Base-by-base conservation (phyloP, 192 early-diverging fungal species). In the Backusella tarrabulga region DNA sequence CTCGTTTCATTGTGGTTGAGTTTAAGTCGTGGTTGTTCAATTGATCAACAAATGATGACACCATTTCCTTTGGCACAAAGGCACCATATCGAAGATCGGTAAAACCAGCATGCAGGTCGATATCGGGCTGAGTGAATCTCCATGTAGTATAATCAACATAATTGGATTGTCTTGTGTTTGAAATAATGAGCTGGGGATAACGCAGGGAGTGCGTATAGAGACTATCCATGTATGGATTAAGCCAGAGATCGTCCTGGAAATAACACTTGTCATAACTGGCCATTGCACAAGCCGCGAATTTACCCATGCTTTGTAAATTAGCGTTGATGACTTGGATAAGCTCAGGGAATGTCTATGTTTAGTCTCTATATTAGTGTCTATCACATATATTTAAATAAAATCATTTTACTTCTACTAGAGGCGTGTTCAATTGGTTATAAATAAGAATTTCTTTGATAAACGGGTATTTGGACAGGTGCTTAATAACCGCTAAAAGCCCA, bases 211-310 rank as follows among this genome's bases (percentile, higher is more conserved):
- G 86, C 29, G 85, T 87, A 75, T 89, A 89, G 26, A 88, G 76
- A 54, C 77, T 81, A 74, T 89, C 88, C 84, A 89, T 80, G 32
- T 87, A 85, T 11, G 84, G 73, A 70, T 89, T 89, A 32, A 89
- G 76, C 84, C 85, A 87, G 67, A 87, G 83, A 68, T 89, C 87
- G 67, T 89, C 88, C 72, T 89, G 88, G 34, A 87, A 86, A 72
- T 89, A 89, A 67, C 88, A 89, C 63, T 84, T 77, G 50, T 84
- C 68, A 68, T 85, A 83, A 35, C 78, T 84, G 5, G 88, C 84
- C 44, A 87, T 72, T 6, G 75, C 71, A 66, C 88, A 89, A 1
- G 85, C 83, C 68, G 83, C 85, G 73, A 67, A 75, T 19, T 50
- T 42, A 5, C 73, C 63, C 36, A 67, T 86, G 81, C 56, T 88